phyloP scores from a whole-genome alignment of 2,329 filamentous ascomycete genomes.

The Aspergillus fischeri region DNA sequence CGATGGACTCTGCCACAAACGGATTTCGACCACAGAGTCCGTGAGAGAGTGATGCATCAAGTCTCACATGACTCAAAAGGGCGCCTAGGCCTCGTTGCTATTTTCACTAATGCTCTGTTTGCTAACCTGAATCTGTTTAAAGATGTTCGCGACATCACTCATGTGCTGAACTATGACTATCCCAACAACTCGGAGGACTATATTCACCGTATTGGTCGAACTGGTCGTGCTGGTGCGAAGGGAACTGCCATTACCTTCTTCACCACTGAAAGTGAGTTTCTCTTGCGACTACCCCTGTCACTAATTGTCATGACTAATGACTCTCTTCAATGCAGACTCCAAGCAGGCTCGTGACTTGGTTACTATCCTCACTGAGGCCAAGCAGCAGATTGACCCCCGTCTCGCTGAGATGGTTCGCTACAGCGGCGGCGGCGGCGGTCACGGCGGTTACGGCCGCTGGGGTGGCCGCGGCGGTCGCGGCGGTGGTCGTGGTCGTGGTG shows the following conservation, averaged over 20 bases:
- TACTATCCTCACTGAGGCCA: constrained; percentile 86
- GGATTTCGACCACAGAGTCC: constrained; percentile 41
- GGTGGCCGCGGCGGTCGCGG: constrained; percentile 59
- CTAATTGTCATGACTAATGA: constrained; percentile 10
- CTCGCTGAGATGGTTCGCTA: constrained; percentile 95
- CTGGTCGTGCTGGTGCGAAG: constrained; percentile 71
- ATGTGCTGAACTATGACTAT: constrained; percentile 99
- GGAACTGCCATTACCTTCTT: constrained; percentile 98
- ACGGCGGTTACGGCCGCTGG: constrained; percentile 51
- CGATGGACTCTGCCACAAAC: constrained; percentile 48
- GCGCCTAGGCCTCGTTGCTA: constrained; percentile 44
- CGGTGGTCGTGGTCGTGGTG: constrained; percentile 48
- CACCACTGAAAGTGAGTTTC: constrained; percentile 94
- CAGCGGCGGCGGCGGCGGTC: constrained; percentile 73
- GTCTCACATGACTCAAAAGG: constrained; percentile 58
- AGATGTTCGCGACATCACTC: constrained; percentile 99
- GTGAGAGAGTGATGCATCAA: constrained; percentile 56
- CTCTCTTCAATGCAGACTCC: constrained; percentile 55
- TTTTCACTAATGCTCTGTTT: constrained; percentile 50
- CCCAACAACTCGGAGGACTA: constrained; percentile 82
- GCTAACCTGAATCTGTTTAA: constrained; percentile 73
- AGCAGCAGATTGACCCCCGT: constrained; percentile 95
- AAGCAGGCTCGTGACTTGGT: constrained; percentile 98
- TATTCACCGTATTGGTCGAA: constrained; percentile 65
- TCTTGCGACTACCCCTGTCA: neutral